A percentile compares a stretch with the other conserved stretches of the same genome.
phyloP scores from a whole-genome alignment of 2,329 filamentous ascomycete species.

The Coniella vitis region DNA sequence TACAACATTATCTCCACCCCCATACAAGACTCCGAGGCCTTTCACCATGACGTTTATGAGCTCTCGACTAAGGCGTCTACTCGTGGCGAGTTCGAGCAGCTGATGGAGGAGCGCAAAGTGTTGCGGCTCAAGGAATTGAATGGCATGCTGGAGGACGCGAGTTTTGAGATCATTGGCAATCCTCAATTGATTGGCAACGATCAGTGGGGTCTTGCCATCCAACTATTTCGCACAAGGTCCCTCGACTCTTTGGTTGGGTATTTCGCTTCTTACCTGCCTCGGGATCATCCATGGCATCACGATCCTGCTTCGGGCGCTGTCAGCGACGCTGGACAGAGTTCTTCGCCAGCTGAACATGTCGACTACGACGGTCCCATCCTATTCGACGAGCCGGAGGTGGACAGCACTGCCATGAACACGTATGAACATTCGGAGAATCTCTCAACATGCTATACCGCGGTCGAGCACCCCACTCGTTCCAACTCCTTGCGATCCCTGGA shows the following conservation, averaged over 20 bases:
- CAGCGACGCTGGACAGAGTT: constrained; percentile 31
- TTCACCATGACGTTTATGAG: constrained; percentile 56
- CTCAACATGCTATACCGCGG: constrained; percentile 23
- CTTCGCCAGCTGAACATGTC: background rate
- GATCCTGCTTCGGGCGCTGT: constrained; percentile 28
- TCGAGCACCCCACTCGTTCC: constrained; percentile 38
- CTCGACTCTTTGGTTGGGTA: constrained; percentile 55
- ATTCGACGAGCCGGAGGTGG: constrained; percentile 37
- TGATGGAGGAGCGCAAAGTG: constrained; percentile 47
- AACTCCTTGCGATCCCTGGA: constrained; percentile 43
- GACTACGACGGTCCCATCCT: constrained; percentile 28
- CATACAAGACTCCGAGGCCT: constrained; percentile 53
- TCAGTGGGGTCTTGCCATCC: constrained; percentile 52
- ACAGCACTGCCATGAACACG: constrained; percentile 23
- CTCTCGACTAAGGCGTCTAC: constrained; percentile 45
- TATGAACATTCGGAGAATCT: constrained; percentile 34
- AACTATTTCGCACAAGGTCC: constrained; percentile 52
- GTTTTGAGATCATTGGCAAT: constrained; percentile 56
- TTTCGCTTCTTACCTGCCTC: constrained; percentile 52
- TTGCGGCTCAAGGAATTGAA: constrained; percentile 50
- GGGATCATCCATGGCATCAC: constrained; percentile 39
- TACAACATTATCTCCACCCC: constrained; percentile 52
- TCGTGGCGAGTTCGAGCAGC: constrained; percentile 46
- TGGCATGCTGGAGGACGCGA: constrained; percentile 47
- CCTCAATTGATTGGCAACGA: constrained; percentile 50